Percentiles rank a stretch among this genome's conserved stretches.
These are phyloP conservation scores for Tuber brumale DNA, from an alignment of 495 filamentous ascomycete species.

Conservation along the genomic window DNA sequence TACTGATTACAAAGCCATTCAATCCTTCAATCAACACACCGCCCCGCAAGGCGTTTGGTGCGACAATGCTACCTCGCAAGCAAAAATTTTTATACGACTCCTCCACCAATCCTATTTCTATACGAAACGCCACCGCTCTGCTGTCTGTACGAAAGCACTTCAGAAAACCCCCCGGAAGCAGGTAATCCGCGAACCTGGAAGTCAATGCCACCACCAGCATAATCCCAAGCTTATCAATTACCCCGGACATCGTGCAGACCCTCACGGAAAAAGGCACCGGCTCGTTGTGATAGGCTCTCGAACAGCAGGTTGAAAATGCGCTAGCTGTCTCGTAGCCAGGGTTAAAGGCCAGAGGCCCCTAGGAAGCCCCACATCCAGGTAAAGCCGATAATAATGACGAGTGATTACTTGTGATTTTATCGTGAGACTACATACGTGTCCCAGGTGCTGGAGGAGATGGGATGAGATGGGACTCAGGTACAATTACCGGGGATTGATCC, in stretches of 20 bases:
- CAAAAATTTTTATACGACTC: neutral
- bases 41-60: neutral
- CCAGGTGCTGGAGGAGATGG: neutral
- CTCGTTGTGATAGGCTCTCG: neutral
- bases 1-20: neutral
- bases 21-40: neutral
- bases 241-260: neutral
- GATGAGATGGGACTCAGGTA: neutral
- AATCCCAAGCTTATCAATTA: neutral
- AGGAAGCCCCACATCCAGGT: neutral
- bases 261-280: neutral
- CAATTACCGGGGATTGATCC: neutral
- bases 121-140: neutral
- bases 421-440: neutral
- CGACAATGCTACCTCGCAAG: neutral
- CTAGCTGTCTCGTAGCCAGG: neutral
- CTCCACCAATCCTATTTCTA: neutral
- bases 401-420: neutral
- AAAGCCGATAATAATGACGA: neutral
- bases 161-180: neutral
- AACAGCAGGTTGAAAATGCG: neutral
- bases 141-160: neutral
- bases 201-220: neutral
- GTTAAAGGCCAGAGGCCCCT: neutral
- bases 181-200: neutral